Base-by-base conservation (phyloP, 129 eudicot species). In the Saposhnikovia divaricata region DNA sequence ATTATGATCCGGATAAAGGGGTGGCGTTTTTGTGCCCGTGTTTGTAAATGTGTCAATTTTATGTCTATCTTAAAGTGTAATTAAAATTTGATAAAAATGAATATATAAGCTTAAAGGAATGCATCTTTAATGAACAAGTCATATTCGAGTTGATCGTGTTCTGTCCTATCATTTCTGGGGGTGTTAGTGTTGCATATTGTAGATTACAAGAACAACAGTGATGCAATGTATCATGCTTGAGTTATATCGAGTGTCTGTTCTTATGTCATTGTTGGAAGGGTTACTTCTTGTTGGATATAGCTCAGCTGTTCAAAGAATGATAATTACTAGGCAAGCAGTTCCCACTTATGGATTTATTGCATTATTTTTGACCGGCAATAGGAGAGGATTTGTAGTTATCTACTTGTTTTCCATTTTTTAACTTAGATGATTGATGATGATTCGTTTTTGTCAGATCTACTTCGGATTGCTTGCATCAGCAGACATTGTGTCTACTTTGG, bases 381-480 rank as follows among this genome's bases (percentile, higher is more conserved):
- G 42, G 23, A 59, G 72, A 21, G 42, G 1, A 28, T 66, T 31
- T 66, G 72, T 66, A 10, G 18, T 34, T 28, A 38, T 71, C 2
- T 39, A 19, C 47, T 34, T 71, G 75, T 15, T 31, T 71, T 71
- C n/a, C 45, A 31, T 12, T 66, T 23, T 13, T n/a, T 28, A 31
- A 66, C 9, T 66, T 71, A 71, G 4, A 71, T 31, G 47, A 71
- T 71, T 71, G 1, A 31, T 71, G 18, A 14, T 39, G 10, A 39
- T 39, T 5, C 18, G 27, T 38, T 6, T 6, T 38, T 71, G 47
- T 37, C 75, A 71, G 75, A 38, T 37, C 28, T 71, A 16, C 75
- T 18, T 71, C 14, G 42, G 75, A 39, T 16, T 38, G 82, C 77
- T 81, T 45, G 72, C 42, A 70, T 77, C 61, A 55, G 78, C 42